A percentile compares a stretch with the other conserved stretches of the same genome.
phyloP scores from a whole-genome alignment of 495 filamentous ascomycete species.

The Penicillium paxilli region DNA sequence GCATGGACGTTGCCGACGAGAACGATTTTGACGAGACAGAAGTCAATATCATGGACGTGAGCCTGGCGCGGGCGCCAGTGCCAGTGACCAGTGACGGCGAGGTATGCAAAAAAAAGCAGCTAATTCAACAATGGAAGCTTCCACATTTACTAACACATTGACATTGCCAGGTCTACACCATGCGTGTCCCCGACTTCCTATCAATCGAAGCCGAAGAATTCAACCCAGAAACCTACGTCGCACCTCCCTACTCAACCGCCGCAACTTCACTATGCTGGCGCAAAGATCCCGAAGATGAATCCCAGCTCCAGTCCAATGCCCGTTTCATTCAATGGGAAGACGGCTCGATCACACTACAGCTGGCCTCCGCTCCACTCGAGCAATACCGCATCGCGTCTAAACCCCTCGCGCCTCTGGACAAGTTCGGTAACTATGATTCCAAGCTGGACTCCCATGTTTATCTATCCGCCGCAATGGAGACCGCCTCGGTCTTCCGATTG shows the following conservation, averaged over 20 bases:
- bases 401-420: constrained; percentile 68
- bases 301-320: constrained; percentile 70
- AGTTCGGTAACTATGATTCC: constrained; percentile 60
- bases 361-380: constrained; percentile 67
- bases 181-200: constrained; percentile 79
- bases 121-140: background rate
- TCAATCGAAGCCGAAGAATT: constrained; percentile 73
- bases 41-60: constrained; percentile 56
- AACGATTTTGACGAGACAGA: constrained; percentile 49
- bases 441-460: constrained; percentile 81
- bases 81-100: constrained; percentile 72
- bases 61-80: constrained; percentile 63
- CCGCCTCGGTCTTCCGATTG: constrained; percentile 66
- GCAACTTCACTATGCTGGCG: constrained; percentile 71
- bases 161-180: constrained; percentile 63
- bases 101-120: constrained; percentile 32
- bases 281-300: constrained; percentile 59
- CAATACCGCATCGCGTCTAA: constrained; percentile 81
- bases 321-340: constrained; percentile 81
- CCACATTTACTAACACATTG: background rate
- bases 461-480: constrained; percentile 70
- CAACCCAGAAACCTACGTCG: constrained; percentile 68
- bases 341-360: constrained; percentile 77
- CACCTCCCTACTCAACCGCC: constrained; percentile 65
- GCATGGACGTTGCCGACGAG: constrained; percentile 47